phyloP scores from a whole-genome alignment of 2,329 filamentous ascomycete species.

The Paracamarosporium sp. region DNA sequence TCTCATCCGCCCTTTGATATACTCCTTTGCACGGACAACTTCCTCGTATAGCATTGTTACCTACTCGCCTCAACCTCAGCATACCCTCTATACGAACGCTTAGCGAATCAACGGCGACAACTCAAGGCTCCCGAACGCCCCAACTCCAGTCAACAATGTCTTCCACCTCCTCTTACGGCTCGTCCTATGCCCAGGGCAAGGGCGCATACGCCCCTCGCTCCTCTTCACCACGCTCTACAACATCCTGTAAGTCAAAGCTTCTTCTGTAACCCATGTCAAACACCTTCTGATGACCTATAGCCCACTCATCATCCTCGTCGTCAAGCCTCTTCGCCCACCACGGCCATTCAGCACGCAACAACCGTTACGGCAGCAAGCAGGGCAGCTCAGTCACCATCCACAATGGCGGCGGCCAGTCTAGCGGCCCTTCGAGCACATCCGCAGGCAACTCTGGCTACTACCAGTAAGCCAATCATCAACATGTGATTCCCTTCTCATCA shows the following conservation, averaged over 20 bases:
- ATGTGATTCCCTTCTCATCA: constrained; percentile 1
- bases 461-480: constrained; percentile 15
- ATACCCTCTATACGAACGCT: constrained; percentile 9
- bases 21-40: not conserved
- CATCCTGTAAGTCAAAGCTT: constrained; percentile 28
- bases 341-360: constrained; percentile 26
- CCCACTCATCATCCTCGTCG: constrained; percentile 24
- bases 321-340: constrained; percentile 34
- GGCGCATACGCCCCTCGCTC: constrained; percentile 30
- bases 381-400: constrained; percentile 22
- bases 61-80: constrained; percentile 13
- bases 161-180: constrained; percentile 31
- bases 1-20: not conserved
- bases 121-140: constrained; percentile 19
- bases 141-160: constrained; percentile 30
- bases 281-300: constrained; percentile 20
- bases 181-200: constrained; percentile 30
- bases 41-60: constrained; percentile 16
- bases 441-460: constrained; percentile 39
- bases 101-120: constrained; percentile 18
- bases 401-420: constrained; percentile 36
- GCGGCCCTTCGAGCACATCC: constrained; percentile 36
- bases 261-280: not conserved
- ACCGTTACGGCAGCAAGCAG: constrained; percentile 37
- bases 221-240: constrained; percentile 21